These are phyloP conservation scores for Pseudogymnoascus sp. DNA, from an alignment of 2,329 filamentous ascomycete genomes.

Conservation along the genomic window DNA sequence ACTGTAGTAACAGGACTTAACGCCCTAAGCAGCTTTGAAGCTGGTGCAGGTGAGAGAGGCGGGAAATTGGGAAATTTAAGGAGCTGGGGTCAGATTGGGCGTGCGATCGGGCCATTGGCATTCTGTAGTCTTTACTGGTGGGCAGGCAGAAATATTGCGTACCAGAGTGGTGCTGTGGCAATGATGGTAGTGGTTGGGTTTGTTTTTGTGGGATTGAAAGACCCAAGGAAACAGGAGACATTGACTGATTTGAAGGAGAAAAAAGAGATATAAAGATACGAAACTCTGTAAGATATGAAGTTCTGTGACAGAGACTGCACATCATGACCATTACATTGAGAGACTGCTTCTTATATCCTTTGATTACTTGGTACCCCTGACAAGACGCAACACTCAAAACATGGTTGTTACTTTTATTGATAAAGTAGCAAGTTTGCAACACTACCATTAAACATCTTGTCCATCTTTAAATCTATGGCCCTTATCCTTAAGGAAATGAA, in stretches of 20 bases:
- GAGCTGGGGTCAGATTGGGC: constrained; percentile 76
- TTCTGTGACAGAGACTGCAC: background rate
- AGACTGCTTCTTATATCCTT: background rate
- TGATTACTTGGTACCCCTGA: background rate
- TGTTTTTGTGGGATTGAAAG: constrained; percentile 65
- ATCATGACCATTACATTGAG: background rate
- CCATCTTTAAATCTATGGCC: background rate
- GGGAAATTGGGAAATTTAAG: constrained; percentile 80
- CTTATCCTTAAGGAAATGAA: background rate
- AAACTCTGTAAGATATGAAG: background rate
- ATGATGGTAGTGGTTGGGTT: constrained; percentile 68
- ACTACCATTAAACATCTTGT: background rate
- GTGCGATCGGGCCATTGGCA: constrained; percentile 77
- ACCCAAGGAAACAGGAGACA: constrained; percentile 21
- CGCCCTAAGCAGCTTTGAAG: constrained; percentile 85
- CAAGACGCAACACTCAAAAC: background rate
- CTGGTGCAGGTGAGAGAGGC: constrained; percentile 70
- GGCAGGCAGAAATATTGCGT: constrained; percentile 84
- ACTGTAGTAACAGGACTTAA: constrained; percentile 94
- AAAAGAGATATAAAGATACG: background rate
- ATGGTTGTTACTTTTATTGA: background rate
- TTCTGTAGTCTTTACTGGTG: constrained; percentile 99
- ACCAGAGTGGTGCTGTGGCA: constrained; percentile 70
- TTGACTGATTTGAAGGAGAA: background rate
- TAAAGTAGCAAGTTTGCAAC: background rate